Evolutionary conservation across 2,329 filamentous ascomycete species (phyloP), one percentile per base, ranked within the genome.

Genomic region (Fusarium sp.): DNA sequence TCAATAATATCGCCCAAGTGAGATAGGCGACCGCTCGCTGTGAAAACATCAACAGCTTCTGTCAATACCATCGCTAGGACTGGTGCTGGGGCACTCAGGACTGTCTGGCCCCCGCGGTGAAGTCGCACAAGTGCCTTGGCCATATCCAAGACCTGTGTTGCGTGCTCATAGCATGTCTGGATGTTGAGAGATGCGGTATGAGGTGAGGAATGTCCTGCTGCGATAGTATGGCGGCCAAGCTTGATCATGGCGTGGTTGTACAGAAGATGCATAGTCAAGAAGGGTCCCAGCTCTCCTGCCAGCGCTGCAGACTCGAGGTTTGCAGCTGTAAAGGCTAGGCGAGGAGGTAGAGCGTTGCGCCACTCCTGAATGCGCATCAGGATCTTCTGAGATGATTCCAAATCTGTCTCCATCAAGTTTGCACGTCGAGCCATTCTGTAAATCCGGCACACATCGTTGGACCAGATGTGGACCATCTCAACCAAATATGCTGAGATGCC

Each of bases 11-110:
- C 79, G 2, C 82, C 75, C 13, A 91, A 74, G 14, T 84, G 80
- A 0, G 81, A 77, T 9, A 89, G 75, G 1, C 81, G 73, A 2
- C 89, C 87, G 7, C 84, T 86, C 1, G 89, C 86, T 14, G 87
- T 87, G 55, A 92, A 80, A 2, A 91, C 86, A 69, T 93, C 91
- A 33, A 90, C 81, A 0, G 90, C 89, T 46, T 88, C 84, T 33
- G 89, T 80, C 23, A 90, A 83, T 8, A 85, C 84, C 66, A 87
- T 87, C n/a, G 86, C 87, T 18, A 87, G 80, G 63, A 90, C 88
- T 0, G 90, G 88, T n/a, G 84, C 85, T 1, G 87, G 84, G 39
- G 86, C 83, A 48, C 70, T 76, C 48, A 77, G 51, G 7, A 75
- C 70, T 13, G 69, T 75, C 33, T 76, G 72, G 4, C 76, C 72